These are phyloP conservation scores for Aspergillus alliaceus DNA, from an alignment of 2,329 filamentous ascomycete species.

Conservation along the genomic window DNA sequence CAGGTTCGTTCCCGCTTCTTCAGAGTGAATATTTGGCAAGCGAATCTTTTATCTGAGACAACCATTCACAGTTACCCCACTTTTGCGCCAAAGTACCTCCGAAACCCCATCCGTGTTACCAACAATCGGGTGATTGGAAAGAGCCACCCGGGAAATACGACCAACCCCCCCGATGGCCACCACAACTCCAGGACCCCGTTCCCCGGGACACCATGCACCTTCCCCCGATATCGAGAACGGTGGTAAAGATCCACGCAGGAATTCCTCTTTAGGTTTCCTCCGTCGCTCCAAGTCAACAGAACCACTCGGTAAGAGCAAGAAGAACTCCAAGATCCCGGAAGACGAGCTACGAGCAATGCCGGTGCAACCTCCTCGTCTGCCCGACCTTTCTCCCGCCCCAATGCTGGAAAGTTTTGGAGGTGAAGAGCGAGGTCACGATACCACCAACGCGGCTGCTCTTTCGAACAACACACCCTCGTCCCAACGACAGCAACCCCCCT, in stretches of 20 bases:
- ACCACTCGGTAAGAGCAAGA: conserved; percentile 46
- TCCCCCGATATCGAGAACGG: conserved; percentile 38
- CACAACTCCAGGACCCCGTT: conserved; percentile 36
- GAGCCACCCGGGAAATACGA: conserved; percentile 13
- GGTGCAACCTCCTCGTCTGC: conserved; percentile 58
- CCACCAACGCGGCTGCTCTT: conserved; percentile 58
- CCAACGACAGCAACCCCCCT: conserved; percentile 19
- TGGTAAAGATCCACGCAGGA: conserved; percentile 40
- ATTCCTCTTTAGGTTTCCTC: conserved; percentile 57
- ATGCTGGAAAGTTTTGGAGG: conserved; percentile 60
- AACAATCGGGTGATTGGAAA: conserved; percentile 16
- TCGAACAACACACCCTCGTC: conserved; percentile 41
- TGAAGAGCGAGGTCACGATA: conserved; percentile 61
- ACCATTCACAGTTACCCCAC: conserved; percentile 20
- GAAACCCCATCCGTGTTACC: conserved; percentile 18
- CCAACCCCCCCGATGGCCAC: conserved; percentile 31
- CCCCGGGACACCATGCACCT: conserved; percentile 33
- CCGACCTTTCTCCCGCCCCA: conserved; percentile 48
- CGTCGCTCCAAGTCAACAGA: conserved; percentile 69
- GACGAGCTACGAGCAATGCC: conserved; percentile 58
- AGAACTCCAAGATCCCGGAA: conserved; percentile 42
- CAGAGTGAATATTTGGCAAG: conserved; percentile 7
- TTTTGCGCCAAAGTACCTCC: conserved; percentile 12
- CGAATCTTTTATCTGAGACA: conserved; percentile 23
- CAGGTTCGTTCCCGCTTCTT: not conserved